phyloP scores from a whole-genome alignment of 1,139 yeast genomes.

The Taiozyma sp. region DNA sequence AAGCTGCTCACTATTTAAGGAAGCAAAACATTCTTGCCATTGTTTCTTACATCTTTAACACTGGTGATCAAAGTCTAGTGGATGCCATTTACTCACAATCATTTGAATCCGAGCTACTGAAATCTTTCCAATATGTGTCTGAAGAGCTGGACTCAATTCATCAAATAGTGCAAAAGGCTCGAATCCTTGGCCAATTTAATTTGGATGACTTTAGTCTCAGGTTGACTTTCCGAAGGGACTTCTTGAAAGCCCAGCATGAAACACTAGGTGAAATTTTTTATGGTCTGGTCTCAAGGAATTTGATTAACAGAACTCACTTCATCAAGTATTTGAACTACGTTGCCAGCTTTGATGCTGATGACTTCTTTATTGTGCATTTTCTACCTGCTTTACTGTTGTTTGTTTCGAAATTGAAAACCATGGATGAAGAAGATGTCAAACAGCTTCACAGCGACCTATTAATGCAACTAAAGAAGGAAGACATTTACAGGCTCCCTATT shows the following conservation, averaged over 20 bases:
- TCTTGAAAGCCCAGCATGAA: slow-evolving; percentile 65
- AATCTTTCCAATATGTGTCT: slow-evolving; percentile 55
- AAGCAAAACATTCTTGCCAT: slow-evolving; percentile 68
- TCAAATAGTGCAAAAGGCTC: slow-evolving; percentile 63
- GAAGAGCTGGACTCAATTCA: slow-evolving; percentile 46
- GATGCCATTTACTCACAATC: slow-evolving; percentile 18
- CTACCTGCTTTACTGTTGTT: slow-evolving; percentile 55
- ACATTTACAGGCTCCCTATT: slow-evolving; percentile 46
- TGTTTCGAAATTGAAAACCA: slow-evolving; percentile 30
- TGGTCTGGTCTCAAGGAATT: slow-evolving; percentile 39
- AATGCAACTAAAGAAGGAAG: slow-evolving; percentile 28
- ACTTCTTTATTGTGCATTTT: slow-evolving; percentile 55
- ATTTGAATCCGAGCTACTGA: slow-evolving; percentile 37
- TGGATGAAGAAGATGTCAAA: slow-evolving; percentile 31
- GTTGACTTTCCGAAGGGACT: slow-evolving; percentile 53
- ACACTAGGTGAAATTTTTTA: slow-evolving; percentile 58
- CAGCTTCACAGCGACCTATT: slow-evolving; percentile 30
- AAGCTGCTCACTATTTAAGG: slow-evolving; percentile 64
- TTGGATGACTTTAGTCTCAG: slow-evolving; percentile 44
- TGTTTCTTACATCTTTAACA: slow-evolving; percentile 48
- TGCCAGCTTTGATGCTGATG: slow-evolving; percentile 47
- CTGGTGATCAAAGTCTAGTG: slow-evolving; percentile 25
- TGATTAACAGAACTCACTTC: slow-evolving; percentile 35
- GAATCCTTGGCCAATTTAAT: slow-evolving; percentile 45
- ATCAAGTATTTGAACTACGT: slow-evolving; percentile 36